phyloP scores from a whole-genome alignment of 2,329 filamentous ascomycete species.

The Hortaea werneckii region DNA sequence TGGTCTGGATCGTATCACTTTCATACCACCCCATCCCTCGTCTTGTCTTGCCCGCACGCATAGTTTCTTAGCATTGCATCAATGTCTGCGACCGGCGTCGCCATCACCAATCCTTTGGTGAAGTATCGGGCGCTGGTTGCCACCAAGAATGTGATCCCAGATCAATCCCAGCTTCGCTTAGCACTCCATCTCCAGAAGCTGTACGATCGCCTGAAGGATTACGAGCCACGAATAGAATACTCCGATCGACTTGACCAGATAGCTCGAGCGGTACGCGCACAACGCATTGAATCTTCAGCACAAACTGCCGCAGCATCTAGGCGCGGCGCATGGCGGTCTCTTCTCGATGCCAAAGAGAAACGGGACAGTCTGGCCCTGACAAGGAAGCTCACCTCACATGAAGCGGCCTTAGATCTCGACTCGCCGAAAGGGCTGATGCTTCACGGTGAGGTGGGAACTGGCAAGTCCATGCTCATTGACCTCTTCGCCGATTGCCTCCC shows the following conservation, averaged over 20 bases:
- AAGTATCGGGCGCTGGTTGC: slow-evolving; percentile 64
- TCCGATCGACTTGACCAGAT: slow-evolving; percentile 54
- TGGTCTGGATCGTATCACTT: not conserved
- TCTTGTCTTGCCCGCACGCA: not conserved
- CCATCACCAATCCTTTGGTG: slow-evolving; percentile 59
- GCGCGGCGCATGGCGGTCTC: slow-evolving; percentile 36
- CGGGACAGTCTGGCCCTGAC: slow-evolving; percentile 52
- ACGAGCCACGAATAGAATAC: slow-evolving; percentile 63
- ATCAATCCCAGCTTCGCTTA: slow-evolving; percentile 38
- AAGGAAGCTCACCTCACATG: slow-evolving; percentile 57
- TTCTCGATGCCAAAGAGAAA: slow-evolving; percentile 45
- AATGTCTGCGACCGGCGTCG: slow-evolving; percentile 24
- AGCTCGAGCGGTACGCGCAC: slow-evolving; percentile 31
- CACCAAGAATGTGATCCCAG: slow-evolving; percentile 55
- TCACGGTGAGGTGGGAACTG: slow-evolving; percentile 72
- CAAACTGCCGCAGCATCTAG: slow-evolving; percentile 26
- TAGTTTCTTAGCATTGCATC: not conserved
- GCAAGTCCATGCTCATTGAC: slow-evolving; percentile 78
- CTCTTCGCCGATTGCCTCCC: slow-evolving; percentile 70
- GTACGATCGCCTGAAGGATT: slow-evolving; percentile 66
- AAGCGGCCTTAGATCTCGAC: slow-evolving; percentile 60
- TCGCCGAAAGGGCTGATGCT: slow-evolving; percentile 67
- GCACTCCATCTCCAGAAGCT: slow-evolving; percentile 69
- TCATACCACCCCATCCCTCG: not conserved
- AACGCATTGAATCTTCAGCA: slow-evolving; percentile 4